Conservation (phyloP, 306 rosid genomes). For the Dalbergia oliveri region DNA sequence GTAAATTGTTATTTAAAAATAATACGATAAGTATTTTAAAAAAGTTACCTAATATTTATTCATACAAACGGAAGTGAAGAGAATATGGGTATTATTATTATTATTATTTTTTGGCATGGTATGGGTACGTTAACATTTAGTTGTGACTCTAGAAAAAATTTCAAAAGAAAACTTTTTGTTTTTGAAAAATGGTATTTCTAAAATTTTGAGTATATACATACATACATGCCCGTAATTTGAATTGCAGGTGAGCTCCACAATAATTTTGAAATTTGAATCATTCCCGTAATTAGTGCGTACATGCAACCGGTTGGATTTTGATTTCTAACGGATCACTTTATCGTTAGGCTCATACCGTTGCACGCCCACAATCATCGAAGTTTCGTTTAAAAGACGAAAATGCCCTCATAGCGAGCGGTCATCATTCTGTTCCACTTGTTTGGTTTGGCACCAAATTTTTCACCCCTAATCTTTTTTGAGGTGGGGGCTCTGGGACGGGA, state of each 20-base stretch:
- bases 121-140: too few species aligned
- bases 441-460: neutral
- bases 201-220: too few species aligned
- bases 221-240: neutral
- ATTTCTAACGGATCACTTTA: conserved; percentile 54
- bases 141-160: too few species aligned
- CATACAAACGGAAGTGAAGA: too few species aligned
- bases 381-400: conserved; percentile 37
- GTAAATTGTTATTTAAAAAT: too few species aligned
- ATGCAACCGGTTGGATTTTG: conserved; percentile 35
- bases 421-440: neutral
- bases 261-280: conserved; percentile 38
- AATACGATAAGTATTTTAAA: too few species aligned
- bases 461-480: neutral
- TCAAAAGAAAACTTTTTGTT: too few species aligned
- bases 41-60: too few species aligned
- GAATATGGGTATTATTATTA: too few species aligned
- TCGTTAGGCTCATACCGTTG: conserved; percentile 42
- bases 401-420: conserved; percentile 26
- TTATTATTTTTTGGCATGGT: too few species aligned
- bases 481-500: neutral
- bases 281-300: conserved; percentile 42
- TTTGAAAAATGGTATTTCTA: too few species aligned
- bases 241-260: neutral
- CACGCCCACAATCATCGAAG: conserved; percentile 29